phyloP scores from a whole-genome alignment of 805 yeast genomes.

The Starmerella apicola region DNA sequence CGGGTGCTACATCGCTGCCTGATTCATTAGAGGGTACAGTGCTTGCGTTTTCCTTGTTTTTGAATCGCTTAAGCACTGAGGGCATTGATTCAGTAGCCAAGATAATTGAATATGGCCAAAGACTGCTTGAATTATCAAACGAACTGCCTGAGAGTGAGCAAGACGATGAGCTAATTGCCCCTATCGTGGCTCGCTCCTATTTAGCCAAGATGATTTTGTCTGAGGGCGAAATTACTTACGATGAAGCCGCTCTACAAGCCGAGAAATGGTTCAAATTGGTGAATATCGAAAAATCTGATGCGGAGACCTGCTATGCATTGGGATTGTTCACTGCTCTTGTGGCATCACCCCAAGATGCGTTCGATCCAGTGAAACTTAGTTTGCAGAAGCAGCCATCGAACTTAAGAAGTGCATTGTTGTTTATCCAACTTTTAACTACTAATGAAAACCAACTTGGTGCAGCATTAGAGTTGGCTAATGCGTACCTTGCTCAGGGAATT shows the following conservation, averaged over 20 bases:
- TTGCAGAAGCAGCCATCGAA: constrained; percentile 36
- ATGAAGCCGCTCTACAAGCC: constrained; percentile 15
- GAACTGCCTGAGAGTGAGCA: not conserved
- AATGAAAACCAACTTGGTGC: constrained; percentile 41
- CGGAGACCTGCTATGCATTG: constrained; percentile 5
- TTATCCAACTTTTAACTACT: constrained; percentile 51
- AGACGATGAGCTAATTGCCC: constrained; percentile 5
- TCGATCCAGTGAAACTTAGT: constrained; percentile 20
- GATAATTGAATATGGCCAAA: constrained; percentile 2
- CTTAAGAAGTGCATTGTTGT: constrained; percentile 53
- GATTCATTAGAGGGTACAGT: constrained; percentile 18
- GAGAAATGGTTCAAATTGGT: constrained; percentile 14
- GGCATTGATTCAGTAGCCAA: constrained; percentile 4
- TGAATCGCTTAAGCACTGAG: constrained; percentile 12
- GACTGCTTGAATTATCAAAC: constrained; percentile 2
- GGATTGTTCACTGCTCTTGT: constrained; percentile 25
- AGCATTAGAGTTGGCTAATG: constrained; percentile 44
- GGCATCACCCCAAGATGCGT: constrained; percentile 20
- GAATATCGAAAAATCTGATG: not conserved
- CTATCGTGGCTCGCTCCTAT: constrained; percentile 11
- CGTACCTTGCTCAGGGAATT: constrained; percentile 37
- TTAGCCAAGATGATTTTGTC: constrained; percentile 9
- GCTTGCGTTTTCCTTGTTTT: constrained; percentile 15
- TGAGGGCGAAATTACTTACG: constrained; percentile 14
- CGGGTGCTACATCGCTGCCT: constrained; percentile 22